Evolutionary conservation across 2,329 filamentous ascomycete species (phyloP).

Genomic region (Phaeoacremonium minimum): DNA sequence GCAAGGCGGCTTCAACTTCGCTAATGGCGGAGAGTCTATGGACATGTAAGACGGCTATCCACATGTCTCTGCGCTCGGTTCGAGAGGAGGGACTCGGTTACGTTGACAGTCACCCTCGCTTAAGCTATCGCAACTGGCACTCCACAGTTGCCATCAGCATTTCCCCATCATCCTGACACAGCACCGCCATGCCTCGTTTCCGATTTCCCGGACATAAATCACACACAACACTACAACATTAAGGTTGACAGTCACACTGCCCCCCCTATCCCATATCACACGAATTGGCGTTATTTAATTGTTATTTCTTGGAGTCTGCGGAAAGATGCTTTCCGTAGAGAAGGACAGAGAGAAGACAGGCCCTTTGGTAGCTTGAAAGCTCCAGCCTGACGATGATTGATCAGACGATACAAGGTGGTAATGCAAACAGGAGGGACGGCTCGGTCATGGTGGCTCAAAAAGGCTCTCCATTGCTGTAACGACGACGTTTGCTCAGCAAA

Average conservation of each 20-base stretch:
- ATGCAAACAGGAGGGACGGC: slow-evolving; percentile 26
- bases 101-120: no score
- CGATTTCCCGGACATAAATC: slow-evolving; percentile 4
- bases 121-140: no score
- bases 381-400: slow-evolving; percentile 45
- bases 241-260: slow-evolving; percentile 15
- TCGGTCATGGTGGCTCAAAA: slow-evolving; percentile 45
- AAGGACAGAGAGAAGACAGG: slow-evolving; percentile 28
- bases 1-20: slow-evolving; percentile 96
- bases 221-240: slow-evolving; percentile 23
- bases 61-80: slow-evolving; percentile 46
- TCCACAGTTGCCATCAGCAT: no score
- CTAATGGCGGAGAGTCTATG: slow-evolving; percentile 63
- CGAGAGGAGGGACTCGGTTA: no score
- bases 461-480: slow-evolving; percentile 44
- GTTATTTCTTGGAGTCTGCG: slow-evolving; percentile 14
- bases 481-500: no score
- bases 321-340: slow-evolving; percentile 7
- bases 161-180: neutral
- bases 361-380: slow-evolving; percentile 62
- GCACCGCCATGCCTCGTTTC: neutral
- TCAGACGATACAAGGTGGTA: slow-evolving; percentile 4
- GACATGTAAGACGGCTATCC: slow-evolving; percentile 65
- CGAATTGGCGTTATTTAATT: slow-evolving; percentile 25
- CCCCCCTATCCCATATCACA: slow-evolving; percentile 22